A percentile compares a stretch with the other conserved stretches of the same genome.
Evolutionary conservation across 2,329 filamentous ascomycete genomes (phyloP).

Genomic region (Colletotrichum coccodes): DNA sequence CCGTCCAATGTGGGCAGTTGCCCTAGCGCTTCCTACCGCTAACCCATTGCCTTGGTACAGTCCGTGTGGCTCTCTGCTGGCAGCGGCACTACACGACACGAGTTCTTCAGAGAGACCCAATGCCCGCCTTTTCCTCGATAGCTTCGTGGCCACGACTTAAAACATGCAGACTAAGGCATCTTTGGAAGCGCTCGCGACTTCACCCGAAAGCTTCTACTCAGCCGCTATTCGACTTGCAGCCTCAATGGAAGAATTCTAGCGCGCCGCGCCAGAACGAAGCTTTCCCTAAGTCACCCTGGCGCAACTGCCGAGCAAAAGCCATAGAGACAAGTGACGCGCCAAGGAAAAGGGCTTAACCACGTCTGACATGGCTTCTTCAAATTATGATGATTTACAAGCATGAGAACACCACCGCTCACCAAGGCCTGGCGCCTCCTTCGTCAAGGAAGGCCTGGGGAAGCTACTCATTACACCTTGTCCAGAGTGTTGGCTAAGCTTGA

Average conservation of each 20-base stretch:
- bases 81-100: background rate
- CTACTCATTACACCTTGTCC: background rate
- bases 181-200: background rate
- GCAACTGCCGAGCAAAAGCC: conserved; percentile 15
- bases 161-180: background rate
- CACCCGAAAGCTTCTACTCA: background rate
- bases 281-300: conserved; percentile 2
- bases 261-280: conserved; percentile 13
- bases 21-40: background rate
- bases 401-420: background rate
- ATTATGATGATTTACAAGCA: background rate
- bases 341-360: conserved; percentile 17
- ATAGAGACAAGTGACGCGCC: background rate
- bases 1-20: background rate
- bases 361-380: conserved; percentile 1
- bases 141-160: background rate
- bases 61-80: background rate
- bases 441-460: background rate
- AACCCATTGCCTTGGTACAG: background rate
- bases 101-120: background rate
- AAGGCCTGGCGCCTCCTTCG: background rate
- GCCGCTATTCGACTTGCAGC: background rate
- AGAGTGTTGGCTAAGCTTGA: conserved; percentile 11
- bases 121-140: background rate
- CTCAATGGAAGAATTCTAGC: conserved; percentile 18